phyloP scores from a whole-genome alignment of 2,329 filamentous ascomycete genomes.

The Gaeumannomyces tritici region DNA sequence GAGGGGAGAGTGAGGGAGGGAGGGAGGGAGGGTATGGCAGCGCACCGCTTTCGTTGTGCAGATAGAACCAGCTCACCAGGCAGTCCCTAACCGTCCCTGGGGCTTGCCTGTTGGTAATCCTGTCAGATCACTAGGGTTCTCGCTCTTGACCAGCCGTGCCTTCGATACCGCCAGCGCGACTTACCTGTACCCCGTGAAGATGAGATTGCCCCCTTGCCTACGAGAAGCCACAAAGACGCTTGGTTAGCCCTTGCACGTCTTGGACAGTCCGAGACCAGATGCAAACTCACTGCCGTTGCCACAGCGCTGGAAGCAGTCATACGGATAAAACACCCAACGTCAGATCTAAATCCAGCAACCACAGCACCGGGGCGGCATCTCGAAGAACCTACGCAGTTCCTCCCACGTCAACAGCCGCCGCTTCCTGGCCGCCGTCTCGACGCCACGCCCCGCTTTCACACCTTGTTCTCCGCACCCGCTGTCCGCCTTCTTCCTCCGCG shows the following conservation, averaged over 20 bases:
- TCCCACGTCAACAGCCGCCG: conserved; percentile 1
- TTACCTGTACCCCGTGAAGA: conserved; percentile 21
- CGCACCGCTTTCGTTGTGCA: conserved; percentile 19
- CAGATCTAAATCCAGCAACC: neutral
- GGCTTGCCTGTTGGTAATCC: conserved; percentile 9
- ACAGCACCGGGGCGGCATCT: neutral
- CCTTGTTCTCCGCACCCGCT: neutral
- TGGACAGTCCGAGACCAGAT: neutral
- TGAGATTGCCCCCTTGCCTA: conserved; percentile 24
- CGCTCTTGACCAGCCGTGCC: neutral
- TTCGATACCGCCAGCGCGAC: neutral
- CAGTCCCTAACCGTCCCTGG: conserved; percentile 15
- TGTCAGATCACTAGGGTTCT: neutral
- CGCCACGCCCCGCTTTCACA: neutral
- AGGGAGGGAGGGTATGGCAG: neutral
- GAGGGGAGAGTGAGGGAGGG: neutral
- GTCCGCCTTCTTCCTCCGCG: neutral
- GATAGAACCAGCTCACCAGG: conserved; percentile 14
- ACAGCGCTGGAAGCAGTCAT: neutral
- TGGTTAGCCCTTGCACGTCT: too few relatives aligned
- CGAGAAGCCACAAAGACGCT: neutral
- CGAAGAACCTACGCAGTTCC: conserved; percentile 2
- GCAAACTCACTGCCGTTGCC: conserved; percentile 7
- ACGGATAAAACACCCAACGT: neutral
- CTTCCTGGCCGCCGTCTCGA: neutral